A percentile compares a stretch with the other conserved stretches of the same genome.
These are phyloP conservation scores for Tylopilus cervinicoccineus DNA, from an alignment of 768 basidiomycete species.

Conservation along the genomic window DNA sequence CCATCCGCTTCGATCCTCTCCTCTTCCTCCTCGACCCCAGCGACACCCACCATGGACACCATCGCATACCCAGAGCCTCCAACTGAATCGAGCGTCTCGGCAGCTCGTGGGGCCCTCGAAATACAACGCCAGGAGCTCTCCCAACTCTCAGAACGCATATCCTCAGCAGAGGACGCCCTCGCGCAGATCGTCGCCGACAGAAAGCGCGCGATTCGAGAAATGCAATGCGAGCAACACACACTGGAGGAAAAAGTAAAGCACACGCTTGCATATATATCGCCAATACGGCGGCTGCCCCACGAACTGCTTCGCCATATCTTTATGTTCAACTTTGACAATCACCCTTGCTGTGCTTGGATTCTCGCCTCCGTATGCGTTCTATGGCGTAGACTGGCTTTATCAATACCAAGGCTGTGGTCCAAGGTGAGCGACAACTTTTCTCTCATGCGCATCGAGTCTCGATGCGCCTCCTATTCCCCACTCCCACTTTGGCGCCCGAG, in stretches of 20 bases:
- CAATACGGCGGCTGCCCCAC: slow-evolving; percentile 64
- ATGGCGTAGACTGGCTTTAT: slow-evolving; percentile 63
- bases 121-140: slow-evolving; percentile 23
- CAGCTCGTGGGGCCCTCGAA: slow-evolving; percentile 48
- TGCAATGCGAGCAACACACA: slow-evolving; percentile 45
- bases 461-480: slow-evolving; percentile 2
- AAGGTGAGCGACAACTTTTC: slow-evolving; percentile 47
- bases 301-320: slow-evolving; percentile 77
- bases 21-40: slow-evolving; percentile 11
- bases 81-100: slow-evolving; percentile 47
- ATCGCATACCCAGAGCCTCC: slow-evolving; percentile 52
- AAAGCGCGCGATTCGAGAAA: slow-evolving; percentile 47
- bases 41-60: slow-evolving; percentile 26
- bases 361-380: slow-evolving; percentile 62
- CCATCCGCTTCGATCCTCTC: slow-evolving; percentile 16
- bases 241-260: slow-evolving; percentile 47
- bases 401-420: slow-evolving; percentile 72
- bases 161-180: slow-evolving; percentile 50
- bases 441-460: background rate
- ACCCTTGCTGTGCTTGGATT: slow-evolving; percentile 75
- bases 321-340: slow-evolving; percentile 59
- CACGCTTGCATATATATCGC: slow-evolving; percentile 65
- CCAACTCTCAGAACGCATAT: slow-evolving; percentile 44
- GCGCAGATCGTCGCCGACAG: slow-evolving; percentile 56
- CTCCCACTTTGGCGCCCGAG: slow-evolving; percentile 16